These are phyloP conservation scores for Clavispora fructus DNA, from an alignment of 805 yeast species.

Conservation along the genomic window DNA sequence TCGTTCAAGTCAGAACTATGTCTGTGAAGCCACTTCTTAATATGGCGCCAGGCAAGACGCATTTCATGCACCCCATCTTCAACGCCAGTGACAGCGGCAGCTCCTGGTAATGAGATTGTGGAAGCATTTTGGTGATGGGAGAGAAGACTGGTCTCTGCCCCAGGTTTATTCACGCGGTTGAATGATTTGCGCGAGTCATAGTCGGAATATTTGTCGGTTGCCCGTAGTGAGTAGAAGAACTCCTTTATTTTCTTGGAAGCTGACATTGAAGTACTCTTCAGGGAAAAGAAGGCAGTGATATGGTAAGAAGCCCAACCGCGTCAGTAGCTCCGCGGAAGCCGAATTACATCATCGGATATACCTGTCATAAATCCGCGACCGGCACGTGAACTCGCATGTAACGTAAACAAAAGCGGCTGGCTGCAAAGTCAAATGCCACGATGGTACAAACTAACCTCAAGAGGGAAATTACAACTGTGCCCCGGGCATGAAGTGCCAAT, in stretches of 20 bases:
- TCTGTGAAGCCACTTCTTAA: slow-evolving; percentile 75
- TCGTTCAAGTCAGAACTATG: slow-evolving; percentile 79
- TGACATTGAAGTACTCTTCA: slow-evolving; percentile 11
- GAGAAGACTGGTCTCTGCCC: slow-evolving; percentile 26
- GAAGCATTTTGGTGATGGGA: slow-evolving; percentile 25
- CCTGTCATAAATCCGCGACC: not conserved
- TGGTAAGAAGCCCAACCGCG: not conserved
- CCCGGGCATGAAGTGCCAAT: slow-evolving; percentile 49
- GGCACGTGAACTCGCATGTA: not conserved
- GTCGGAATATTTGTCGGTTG: slow-evolving; percentile 68
- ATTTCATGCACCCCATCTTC: slow-evolving; percentile 71
- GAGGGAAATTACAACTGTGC: slow-evolving; percentile 16
- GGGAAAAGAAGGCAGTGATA: not conserved
- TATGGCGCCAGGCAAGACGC: slow-evolving; percentile 81
- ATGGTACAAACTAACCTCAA: not conserved
- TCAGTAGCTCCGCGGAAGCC: not conserved
- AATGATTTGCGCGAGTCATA: slow-evolving; percentile 47
- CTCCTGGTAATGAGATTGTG: slow-evolving; percentile 11
- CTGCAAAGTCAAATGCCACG: not conserved
- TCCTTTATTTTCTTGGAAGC: slow-evolving; percentile 46
- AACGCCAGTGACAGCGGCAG: slow-evolving; percentile 17
- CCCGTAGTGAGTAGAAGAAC: slow-evolving; percentile 56
- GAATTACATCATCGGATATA: not conserved
- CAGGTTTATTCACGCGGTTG: slow-evolving; percentile 39
- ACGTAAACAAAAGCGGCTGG: not conserved